Evolutionary conservation across 2,329 filamentous ascomycete species (phyloP).

Genomic region (Botrytis elliptica): DNA sequence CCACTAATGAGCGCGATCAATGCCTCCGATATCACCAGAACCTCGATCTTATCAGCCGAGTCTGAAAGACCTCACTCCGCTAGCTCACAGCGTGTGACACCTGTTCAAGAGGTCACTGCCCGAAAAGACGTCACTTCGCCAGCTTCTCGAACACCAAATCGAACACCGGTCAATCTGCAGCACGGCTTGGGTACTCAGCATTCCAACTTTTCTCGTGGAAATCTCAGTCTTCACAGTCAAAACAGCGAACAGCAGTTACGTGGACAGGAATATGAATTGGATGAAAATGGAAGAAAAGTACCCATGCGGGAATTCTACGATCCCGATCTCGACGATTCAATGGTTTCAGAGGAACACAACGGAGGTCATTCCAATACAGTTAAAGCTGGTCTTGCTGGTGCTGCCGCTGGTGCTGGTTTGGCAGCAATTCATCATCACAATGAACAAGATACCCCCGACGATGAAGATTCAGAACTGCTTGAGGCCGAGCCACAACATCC

Average conservation of each 20-base stretch:
- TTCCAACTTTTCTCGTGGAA: constrained; percentile 44
- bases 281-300: constrained; percentile 40
- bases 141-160: constrained; percentile 60
- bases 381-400: constrained; percentile 34
- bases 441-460: constrained; percentile 27
- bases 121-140: constrained; percentile 57
- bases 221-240: constrained; percentile 47
- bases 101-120: constrained; percentile 59
- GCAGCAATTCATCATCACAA: constrained; percentile 43
- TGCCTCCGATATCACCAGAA: constrained; percentile 81
- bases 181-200: constrained; percentile 66
- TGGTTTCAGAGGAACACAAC: constrained; percentile 38
- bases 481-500: constrained; percentile 19
- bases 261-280: constrained; percentile 37
- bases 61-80: constrained; percentile 64
- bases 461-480: constrained; percentile 33
- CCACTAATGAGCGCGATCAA: constrained; percentile 84
- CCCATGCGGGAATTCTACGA: constrained; percentile 33
- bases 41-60: constrained; percentile 80
- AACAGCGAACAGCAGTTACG: constrained; percentile 48
- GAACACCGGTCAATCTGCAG: constrained; percentile 56
- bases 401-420: constrained; percentile 40
- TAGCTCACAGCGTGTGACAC: constrained; percentile 55
- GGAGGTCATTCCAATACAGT: constrained; percentile 31
- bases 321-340: constrained; percentile 31